Base-by-base conservation (phyloP, 495 filamentous ascomycete genomes). In the Tuber indicum region DNA sequence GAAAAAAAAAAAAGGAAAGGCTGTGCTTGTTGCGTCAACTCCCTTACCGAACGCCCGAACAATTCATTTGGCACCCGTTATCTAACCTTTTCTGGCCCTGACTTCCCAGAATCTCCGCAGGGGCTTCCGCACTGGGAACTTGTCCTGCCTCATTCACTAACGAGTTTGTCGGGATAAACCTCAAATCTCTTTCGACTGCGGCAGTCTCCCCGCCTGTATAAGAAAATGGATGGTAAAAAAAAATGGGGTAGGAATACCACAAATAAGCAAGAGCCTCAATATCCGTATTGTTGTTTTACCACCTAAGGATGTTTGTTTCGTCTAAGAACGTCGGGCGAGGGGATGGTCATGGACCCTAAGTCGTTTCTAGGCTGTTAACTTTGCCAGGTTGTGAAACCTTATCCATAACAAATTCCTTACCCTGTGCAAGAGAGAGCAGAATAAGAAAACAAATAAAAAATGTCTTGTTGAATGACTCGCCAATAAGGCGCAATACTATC, bases 401-500 rank as follows among this genome's bases (percentile, higher is more conserved):
- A 66, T 26, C 58, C 26, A 36, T 6, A 36, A 62, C 32, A 32
- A 36, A 36, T 17, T 66, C 32, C 58, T 36, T 36, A 66, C 26
- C 58, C 14, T 66, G 26, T 36, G 12, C 26, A 36, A 26, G 58
- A 36, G 58, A 16, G n/a, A 66, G 32, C 26, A 17, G n/a, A 62
- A 62, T 62, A 26, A 26, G 49, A 66, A 66, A 66, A 66, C 58
- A 66, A 66, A 36, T 36, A 7, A 12, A 66, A 36, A 66, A 36
- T 36, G 26, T 36, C n/a, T 36, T 32, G 32, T 36, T 17, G 77
- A 44, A 80, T 80, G 78, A 80, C 78, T 80, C 78, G 74, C 77
- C 74, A 80, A 80, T 80, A 80, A 80, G 77, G 78, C 77, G 71
- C 62, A 80, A 80, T 79, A 36, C 69, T 45, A 76, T 58, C 74